Evolutionary conservation across 805 yeast genomes (phyloP).

Genomic region (Metschnikowia proteae): DNA sequence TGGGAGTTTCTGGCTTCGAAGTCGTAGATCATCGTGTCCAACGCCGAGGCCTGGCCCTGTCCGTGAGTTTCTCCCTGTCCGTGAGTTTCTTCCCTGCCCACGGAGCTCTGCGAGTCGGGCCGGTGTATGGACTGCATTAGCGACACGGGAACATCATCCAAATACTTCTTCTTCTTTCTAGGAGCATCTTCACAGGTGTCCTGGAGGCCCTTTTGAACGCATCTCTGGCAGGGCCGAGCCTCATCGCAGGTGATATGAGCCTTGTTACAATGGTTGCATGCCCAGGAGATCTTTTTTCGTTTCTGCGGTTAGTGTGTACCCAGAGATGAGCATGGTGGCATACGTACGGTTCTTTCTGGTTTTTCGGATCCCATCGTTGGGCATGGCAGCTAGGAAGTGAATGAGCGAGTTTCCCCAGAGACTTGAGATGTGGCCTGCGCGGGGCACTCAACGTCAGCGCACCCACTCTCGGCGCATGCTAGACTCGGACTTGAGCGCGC

Average conservation of each 20-base stretch:
- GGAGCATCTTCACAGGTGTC: constrained; percentile 85
- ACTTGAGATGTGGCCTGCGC: constrained; percentile 5
- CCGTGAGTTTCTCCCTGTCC: background rate
- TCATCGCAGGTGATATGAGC: constrained; percentile 92
- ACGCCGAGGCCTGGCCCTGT: background rate
- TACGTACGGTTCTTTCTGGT: constrained; percentile 5
- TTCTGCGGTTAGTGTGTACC: constrained; percentile 14
- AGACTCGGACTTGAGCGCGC: background rate
- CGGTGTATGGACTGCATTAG: background rate
- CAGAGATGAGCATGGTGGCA: too few relatives aligned
- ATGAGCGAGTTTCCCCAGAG: constrained; percentile 1
- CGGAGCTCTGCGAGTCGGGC: background rate
- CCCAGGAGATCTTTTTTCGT: constrained; percentile 70
- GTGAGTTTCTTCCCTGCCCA: background rate
- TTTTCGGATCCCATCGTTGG: constrained; percentile 3
- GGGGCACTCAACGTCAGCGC: constrained; percentile 1
- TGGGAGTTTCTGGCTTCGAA: constrained; percentile 4
- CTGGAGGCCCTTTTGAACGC: constrained; percentile 64
- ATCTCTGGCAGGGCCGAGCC: constrained; percentile 76
- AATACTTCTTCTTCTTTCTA: constrained; percentile 77
- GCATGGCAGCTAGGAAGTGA: background rate
- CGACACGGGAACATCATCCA: constrained; percentile 47
- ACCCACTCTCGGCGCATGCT: background rate
- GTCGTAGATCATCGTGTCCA: constrained; percentile 4
- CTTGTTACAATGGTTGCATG: constrained; percentile 86